These are phyloP conservation scores for Cercophora newfieldiana DNA, from an alignment of 495 filamentous ascomycete genomes.

Conservation along the genomic window DNA sequence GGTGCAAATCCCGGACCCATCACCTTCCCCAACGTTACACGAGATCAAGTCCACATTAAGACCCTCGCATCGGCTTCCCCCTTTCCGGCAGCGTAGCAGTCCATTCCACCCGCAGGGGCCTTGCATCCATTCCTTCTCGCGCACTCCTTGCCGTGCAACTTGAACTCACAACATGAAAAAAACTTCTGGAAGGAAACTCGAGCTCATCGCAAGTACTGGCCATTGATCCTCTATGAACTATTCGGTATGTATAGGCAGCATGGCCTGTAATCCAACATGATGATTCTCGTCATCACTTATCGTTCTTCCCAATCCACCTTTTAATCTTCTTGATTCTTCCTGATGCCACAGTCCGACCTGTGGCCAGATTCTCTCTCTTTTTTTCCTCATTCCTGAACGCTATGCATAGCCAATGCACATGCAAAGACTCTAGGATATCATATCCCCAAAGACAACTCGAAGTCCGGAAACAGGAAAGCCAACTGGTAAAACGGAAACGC, in stretches of 20 bases:
- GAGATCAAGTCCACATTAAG: not conserved
- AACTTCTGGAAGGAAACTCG: not conserved
- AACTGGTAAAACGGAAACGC: not conserved
- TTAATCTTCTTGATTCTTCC: too few relatives aligned
- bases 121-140: not conserved
- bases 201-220: not conserved
- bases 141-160: not conserved
- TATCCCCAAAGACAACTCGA: conserved; percentile 2
- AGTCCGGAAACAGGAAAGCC: conserved; percentile 10
- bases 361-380: conserved; percentile 9
- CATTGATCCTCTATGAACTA: conserved; percentile 10
- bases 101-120: not conserved
- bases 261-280: conserved; percentile 2
- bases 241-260: not conserved
- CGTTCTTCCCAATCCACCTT: not conserved
- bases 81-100: not conserved
- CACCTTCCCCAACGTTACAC: not conserved
- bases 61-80: not conserved
- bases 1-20: not conserved
- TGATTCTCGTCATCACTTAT: not conserved
- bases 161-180: too few relatives aligned
- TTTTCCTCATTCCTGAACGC: conserved; percentile 10
- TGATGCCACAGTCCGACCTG: not conserved
- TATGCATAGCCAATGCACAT: not conserved
- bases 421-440: conserved; percentile 22